Evolutionary conservation across 768 basidiomycete genomes (phyloP), one percentile per base, ranked within the genome.

Genomic region (Termitomyces bulborhizus): DNA sequence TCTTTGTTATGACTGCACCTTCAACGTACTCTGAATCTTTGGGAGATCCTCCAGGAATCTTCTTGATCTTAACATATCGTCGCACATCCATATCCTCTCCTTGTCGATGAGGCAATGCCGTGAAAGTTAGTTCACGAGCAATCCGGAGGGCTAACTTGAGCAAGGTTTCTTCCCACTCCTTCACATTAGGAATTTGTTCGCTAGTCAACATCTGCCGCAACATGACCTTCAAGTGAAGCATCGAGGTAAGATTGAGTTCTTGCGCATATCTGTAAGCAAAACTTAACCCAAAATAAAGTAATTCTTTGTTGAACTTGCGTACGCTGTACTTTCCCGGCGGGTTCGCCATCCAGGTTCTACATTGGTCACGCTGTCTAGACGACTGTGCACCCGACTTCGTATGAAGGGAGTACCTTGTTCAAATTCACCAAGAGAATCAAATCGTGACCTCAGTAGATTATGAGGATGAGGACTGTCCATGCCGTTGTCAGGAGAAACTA

Each of bases 1-100:
- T 98, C 78, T 99, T 98, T 16, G 96, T 95, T 64, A 98, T 97
- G 54, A 98, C 93, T 4, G 89, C 91, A 12, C 97, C 97, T 53
- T 93, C 90, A 44, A 99, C 92, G 66, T 94, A 98, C 73, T 99
- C 97, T 4, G 93, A 97, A 68, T 99, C 93, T 27, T 76, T 81
- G 18, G 96, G 94, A 37, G 82, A 76, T 4, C 97, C 97, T 24
- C 97, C 97, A 0, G 97, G 96, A 15, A 98, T 88, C 71, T 96
- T 96, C 76, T 99, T 98, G 71, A 98, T 95, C 73, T 98, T 98
- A 46, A 98, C 93, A 62, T 96, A 97, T 39, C 87, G 83, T 32
- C 96, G 79, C 24, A 97, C 88, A 68, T 98, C 97, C 85, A 98
- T 94, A 59, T 92, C 90, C 62, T 93, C 90, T 1, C 93, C 93